These are phyloP conservation scores for Lactarius indigo DNA, from an alignment of 768 basidiomycete genomes.

Conservation along the genomic window DNA sequence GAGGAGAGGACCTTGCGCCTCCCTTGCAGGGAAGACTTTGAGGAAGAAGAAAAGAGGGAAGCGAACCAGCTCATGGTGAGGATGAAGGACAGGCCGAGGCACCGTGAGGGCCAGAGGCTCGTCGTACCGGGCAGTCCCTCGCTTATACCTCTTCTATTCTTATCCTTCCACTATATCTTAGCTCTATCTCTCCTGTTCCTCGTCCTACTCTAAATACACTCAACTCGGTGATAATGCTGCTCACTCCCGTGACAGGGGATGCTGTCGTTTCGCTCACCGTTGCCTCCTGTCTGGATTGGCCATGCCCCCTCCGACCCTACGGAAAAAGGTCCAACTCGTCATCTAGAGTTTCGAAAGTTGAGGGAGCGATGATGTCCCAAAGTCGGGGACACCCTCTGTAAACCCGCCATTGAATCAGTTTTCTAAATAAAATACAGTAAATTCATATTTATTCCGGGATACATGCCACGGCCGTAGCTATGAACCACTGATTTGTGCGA, in stretches of 20 bases:
- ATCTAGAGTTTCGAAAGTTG: background rate
- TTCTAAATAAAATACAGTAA: too few species aligned
- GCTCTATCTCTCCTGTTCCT: background rate
- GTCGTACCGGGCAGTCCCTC: background rate
- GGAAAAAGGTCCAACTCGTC: background rate
- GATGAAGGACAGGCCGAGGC: background rate
- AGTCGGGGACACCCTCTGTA: background rate
- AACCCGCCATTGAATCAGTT: too few species aligned
- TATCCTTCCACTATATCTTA: background rate
- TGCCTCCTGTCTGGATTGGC: too few species aligned
- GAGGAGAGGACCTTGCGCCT: conserved; percentile 61
- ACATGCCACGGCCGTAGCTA: too few species aligned
- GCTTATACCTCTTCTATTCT: background rate
- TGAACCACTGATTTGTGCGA: too few species aligned
- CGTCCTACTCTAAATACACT: background rate
- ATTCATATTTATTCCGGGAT: too few species aligned
- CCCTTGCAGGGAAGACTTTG: conserved; percentile 43
- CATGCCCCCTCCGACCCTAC: background rate
- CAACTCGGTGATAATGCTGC: background rate
- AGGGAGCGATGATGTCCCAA: background rate
- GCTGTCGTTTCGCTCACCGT: background rate
- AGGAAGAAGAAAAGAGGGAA: conserved; percentile 55
- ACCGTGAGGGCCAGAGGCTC: background rate
- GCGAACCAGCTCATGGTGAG: conserved; percentile 67
- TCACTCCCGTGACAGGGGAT: background rate